These are phyloP conservation scores for Penicillium ochrochloron DNA, from an alignment of 495 filamentous ascomycete genomes.

Conservation along the genomic window DNA sequence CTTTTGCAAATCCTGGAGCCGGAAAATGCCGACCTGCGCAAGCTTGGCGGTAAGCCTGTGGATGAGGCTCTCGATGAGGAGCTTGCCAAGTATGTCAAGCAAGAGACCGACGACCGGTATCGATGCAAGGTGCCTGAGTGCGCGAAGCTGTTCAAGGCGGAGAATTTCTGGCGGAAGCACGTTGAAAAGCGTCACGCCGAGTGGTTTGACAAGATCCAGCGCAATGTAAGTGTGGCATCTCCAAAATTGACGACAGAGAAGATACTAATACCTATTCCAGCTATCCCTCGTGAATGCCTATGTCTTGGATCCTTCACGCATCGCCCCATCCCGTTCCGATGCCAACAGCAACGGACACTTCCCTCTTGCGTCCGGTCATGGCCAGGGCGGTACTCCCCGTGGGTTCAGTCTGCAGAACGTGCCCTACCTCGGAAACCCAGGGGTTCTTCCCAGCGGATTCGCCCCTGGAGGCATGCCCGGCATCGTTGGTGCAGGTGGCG, in stretches of 20 bases:
- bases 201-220: conserved; percentile 79
- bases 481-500: conserved; percentile 59
- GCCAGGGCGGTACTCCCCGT: conserved; percentile 82
- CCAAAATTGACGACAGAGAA: no score
- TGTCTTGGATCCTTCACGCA: conserved; percentile 89
- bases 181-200: conserved; percentile 94
- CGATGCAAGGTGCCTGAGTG: conserved; percentile 96
- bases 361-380: conserved; percentile 72
- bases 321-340: conserved; percentile 88
- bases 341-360: conserved; percentile 98
- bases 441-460: conserved; percentile 38
- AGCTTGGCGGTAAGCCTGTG: conserved; percentile 85
- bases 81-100: conserved; percentile 84
- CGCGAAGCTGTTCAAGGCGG: conserved; percentile 95
- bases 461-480: conserved; percentile 47
- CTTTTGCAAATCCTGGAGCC: conserved; percentile 89
- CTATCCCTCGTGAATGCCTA: conserved; percentile 89
- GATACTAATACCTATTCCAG: conserved; percentile 49
- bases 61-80: conserved; percentile 89
- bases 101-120: conserved; percentile 95
- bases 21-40: conserved; percentile 79
- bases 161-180: conserved; percentile 96
- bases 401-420: conserved; percentile 86
- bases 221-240: conserved; percentile 66
- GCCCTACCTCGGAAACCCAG: conserved; percentile 47